Evolutionary conservation across 176 grass and related monocot species (phyloP).

Genomic region (Lolium perenne): DNA sequence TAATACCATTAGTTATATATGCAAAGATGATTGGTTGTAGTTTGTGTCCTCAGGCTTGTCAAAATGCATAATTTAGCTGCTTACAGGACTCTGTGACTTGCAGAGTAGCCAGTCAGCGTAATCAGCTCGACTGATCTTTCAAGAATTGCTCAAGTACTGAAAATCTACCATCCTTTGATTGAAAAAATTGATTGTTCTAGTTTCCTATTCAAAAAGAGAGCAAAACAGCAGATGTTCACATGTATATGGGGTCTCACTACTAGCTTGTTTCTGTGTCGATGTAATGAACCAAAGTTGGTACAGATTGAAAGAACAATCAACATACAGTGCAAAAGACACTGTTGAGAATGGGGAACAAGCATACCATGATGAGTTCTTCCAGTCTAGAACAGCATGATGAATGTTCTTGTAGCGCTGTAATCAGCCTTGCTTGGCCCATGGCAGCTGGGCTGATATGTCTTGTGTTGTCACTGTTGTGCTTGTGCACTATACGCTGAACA

Average conservation of each 20-base stretch:
- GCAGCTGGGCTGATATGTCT: constrained; percentile 21
- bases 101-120: neutral
- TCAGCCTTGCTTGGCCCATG: constrained; percentile 4
- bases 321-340: neutral
- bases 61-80: neutral
- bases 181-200: neutral
- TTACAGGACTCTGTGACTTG: neutral
- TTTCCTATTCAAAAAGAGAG: neutral
- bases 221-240: constrained; percentile 2
- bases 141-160: constrained; percentile 12
- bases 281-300: neutral
- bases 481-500: neutral
- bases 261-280: neutral
- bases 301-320: constrained; percentile 41
- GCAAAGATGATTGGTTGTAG: neutral
- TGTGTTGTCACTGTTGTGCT: constrained; percentile 23
- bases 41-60: constrained; percentile 1
- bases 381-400: constrained; percentile 44
- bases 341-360: constrained; percentile 25
- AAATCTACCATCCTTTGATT: constrained; percentile 21
- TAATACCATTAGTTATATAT: neutral
- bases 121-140: neutral
- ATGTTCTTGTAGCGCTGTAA: constrained; percentile 40
- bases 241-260: neutral
- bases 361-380: constrained; percentile 33